Conservation (phyloP, 179 eudicot genomes). For the Patellifolia procumbens region DNA sequence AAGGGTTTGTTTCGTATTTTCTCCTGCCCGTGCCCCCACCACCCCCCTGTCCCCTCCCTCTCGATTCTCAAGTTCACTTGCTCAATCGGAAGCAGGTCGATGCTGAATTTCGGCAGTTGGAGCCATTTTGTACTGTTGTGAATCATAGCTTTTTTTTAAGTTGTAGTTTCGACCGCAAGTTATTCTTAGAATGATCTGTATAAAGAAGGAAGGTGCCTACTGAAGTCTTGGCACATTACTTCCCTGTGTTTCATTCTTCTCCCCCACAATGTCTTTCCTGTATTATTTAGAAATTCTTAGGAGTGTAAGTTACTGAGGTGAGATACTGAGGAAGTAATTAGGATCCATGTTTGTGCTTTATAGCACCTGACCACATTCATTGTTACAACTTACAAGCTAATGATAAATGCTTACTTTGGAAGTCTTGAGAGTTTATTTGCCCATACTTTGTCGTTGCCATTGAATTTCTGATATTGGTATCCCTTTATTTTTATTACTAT, state of each 20-base stretch:
- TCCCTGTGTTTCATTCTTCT: slow-evolving; percentile 29
- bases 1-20: slow-evolving; percentile 13
- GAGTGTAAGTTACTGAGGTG: slow-evolving; percentile 31
- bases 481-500: too few species aligned
- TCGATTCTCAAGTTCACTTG: slow-evolving; percentile 11
- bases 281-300: slow-evolving; percentile 12
- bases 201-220: slow-evolving; percentile 21
- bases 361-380: slow-evolving; percentile 15
- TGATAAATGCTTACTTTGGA: background rate
- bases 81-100: slow-evolving; percentile 23
- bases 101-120: slow-evolving; percentile 9
- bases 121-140: slow-evolving; percentile 15
- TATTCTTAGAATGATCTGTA: slow-evolving; percentile 24
- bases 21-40: background rate
- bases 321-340: slow-evolving; percentile 16
- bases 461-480: too few species aligned
- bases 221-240: slow-evolving; percentile 22
- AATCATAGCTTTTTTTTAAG: slow-evolving; percentile 10
- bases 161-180: slow-evolving; percentile 13
- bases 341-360: slow-evolving; percentile 13
- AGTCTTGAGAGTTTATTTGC: background rate
- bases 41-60: background rate
- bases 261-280: slow-evolving; percentile 4
- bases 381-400: slow-evolving; percentile 11
- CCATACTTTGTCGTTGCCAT: too few species aligned